Evolutionary conservation across 345 rosid species (phyloP).

Genomic region (Mercurialis annua): DNA sequence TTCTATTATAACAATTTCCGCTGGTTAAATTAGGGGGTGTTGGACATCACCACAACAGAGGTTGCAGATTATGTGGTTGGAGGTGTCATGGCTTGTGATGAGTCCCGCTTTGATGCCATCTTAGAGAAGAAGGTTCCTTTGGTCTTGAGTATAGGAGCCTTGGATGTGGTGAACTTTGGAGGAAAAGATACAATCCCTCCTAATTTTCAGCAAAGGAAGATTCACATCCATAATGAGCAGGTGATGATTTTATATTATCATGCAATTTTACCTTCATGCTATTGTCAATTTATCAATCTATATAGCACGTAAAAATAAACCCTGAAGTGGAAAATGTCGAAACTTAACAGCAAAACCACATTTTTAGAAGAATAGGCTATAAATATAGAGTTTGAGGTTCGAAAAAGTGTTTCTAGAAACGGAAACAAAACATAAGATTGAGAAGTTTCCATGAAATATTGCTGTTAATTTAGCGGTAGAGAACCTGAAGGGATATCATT

Average conservation of each 20-base stretch:
- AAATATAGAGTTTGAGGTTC: too few species aligned
- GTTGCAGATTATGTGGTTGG: constrained; percentile 91
- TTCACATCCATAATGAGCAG: constrained; percentile 79
- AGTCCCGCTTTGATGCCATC: constrained; percentile 72
- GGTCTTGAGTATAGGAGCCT: constrained; percentile 84
- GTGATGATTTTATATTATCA: constrained; percentile 31
- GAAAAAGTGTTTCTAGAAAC: too few species aligned
- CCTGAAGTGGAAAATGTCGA: too few species aligned
- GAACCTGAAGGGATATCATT: background rate
- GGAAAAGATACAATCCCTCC: constrained; percentile 69
- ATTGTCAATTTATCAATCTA: background rate
- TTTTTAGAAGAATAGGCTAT: too few species aligned
- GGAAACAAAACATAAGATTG: too few species aligned
- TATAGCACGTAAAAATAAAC: background rate
- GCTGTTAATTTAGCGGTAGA: background rate
- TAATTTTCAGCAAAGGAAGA: constrained; percentile 56
- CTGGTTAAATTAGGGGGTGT: constrained; percentile 52
- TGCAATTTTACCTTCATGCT: background rate
- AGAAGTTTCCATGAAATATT: too few species aligned
- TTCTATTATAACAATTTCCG: background rate
- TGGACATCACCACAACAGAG: constrained; percentile 89
- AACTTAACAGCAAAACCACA: too few species aligned
- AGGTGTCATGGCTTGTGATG: constrained; percentile 92
- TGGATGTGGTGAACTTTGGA: constrained; percentile 97
- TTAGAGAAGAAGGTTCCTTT: constrained; percentile 78